Evolutionary conservation across 495 filamentous ascomycete genomes (phyloP).

Genomic region (Hypoxylon lienhwacheense): DNA sequence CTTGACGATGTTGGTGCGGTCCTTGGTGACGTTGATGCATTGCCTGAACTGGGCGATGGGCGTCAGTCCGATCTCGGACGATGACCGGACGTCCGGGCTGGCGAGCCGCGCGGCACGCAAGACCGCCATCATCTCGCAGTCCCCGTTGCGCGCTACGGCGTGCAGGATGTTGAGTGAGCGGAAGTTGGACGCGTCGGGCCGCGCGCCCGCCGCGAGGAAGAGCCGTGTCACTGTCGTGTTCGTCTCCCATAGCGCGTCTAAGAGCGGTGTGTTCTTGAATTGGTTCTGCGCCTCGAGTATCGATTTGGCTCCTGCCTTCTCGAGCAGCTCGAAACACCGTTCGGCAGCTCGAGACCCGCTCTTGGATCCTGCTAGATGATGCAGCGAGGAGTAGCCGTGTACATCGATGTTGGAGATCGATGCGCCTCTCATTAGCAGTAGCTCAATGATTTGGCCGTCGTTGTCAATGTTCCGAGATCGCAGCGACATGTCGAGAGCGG

Average conservation of each 20-base stretch:
- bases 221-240: background rate
- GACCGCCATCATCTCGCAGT: background rate
- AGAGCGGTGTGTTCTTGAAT: conserved; percentile 1
- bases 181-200: background rate
- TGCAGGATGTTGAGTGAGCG: background rate
- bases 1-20: background rate
- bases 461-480: background rate
- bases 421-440: background rate
- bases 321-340: background rate
- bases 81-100: background rate
- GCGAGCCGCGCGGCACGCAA: background rate
- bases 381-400: background rate
- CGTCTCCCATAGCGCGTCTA: conserved; percentile 1
- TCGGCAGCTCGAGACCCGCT: background rate
- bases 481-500: background rate
- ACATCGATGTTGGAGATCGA: background rate
- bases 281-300: conserved; percentile 1
- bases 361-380: background rate
- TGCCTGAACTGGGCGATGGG: background rate
- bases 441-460: background rate
- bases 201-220: background rate
- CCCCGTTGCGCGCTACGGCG: background rate
- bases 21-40: background rate
- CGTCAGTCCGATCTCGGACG: background rate
- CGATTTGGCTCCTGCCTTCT: background rate